Percentiles rank a stretch among this genome's conserved stretches.
phyloP scores from a whole-genome alignment of 805 yeast species.

The Metschnikowia peoriensis region DNA sequence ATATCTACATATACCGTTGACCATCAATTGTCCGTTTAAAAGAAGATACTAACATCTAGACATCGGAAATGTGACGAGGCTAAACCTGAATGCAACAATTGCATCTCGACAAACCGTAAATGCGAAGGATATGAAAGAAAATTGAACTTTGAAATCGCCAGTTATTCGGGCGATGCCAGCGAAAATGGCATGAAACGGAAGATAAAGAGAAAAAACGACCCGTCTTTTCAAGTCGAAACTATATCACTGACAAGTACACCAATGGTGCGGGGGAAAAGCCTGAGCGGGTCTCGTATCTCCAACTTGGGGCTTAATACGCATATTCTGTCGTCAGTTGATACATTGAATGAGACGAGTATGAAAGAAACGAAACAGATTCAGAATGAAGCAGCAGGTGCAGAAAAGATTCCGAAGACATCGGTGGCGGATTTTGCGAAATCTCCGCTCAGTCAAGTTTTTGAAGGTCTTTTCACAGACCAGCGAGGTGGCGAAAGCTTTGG shows the following conservation, averaged over 20 bases:
- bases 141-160: constrained; percentile 46
- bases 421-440: background rate
- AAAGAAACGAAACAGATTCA: background rate
- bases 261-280: background rate
- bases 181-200: background rate
- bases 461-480: constrained; percentile 5
- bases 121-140: constrained; percentile 54
- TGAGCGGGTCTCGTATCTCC: background rate
- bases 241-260: background rate
- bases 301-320: background rate
- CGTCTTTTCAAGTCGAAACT: background rate
- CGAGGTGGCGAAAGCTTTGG: background rate
- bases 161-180: background rate
- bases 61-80: constrained; percentile 57
- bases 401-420: no score
- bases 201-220: background rate
- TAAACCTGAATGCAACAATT: constrained; percentile 51
- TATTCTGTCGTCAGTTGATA: background rate
- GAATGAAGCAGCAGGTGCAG: background rate
- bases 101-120: constrained; percentile 39
- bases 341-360: background rate
- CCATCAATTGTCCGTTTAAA: background rate
- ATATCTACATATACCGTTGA: background rate
- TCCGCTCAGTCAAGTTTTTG: constrained; percentile 15
- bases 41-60: constrained; percentile 24